Evolutionary conservation across 1,284 basidiomycete genomes (phyloP).

Genomic region (Porphyrellus sp.): DNA sequence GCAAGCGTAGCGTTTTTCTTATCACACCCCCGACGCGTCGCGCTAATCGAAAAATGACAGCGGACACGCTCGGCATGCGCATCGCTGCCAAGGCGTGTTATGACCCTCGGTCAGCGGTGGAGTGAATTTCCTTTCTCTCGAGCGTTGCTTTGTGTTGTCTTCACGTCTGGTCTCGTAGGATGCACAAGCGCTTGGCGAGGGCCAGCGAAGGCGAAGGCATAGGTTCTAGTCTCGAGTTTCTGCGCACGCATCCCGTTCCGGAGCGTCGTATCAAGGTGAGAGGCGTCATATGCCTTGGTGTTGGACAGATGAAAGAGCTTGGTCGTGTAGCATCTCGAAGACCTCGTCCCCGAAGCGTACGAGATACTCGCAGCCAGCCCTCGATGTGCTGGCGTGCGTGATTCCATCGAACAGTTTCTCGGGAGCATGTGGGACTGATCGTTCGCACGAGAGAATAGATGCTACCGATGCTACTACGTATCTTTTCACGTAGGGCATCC

Average conservation of each 20-base stretch:
- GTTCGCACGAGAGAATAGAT: not conserved
- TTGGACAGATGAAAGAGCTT: not conserved
- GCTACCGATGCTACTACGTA: not conserved
- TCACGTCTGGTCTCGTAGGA: conserved; percentile 41
- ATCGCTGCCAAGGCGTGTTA: conserved; percentile 80
- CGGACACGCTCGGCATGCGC: conserved; percentile 73
- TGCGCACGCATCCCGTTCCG: conserved; percentile 76
- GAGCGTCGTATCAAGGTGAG: conserved; percentile 66
- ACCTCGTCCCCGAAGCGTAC: conserved; percentile 55
- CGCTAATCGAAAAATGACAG: conserved; percentile 37
- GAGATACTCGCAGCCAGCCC: conserved; percentile 48
- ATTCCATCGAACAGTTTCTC: conserved; percentile 25
- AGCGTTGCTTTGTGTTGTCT: not conserved
- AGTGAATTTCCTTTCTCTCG: conserved; percentile 42
- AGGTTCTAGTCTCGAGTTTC: conserved; percentile 44
- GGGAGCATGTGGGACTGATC: conserved; percentile 15
- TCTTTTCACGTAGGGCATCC: not conserved
- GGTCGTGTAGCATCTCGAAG: conserved; percentile 47
- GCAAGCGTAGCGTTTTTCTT: conserved; percentile 35
- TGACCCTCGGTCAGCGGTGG: conserved; percentile 70
- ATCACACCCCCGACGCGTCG: not conserved
- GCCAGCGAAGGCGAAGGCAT: conserved; percentile 43
- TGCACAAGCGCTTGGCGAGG: conserved; percentile 63
- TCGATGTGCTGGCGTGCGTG: conserved; percentile 41
- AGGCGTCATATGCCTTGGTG: not conserved